Evolutionary conservation across 176 grass and related monocot species (phyloP).

Genomic region (Echinochloa phyllopogon): DNA sequence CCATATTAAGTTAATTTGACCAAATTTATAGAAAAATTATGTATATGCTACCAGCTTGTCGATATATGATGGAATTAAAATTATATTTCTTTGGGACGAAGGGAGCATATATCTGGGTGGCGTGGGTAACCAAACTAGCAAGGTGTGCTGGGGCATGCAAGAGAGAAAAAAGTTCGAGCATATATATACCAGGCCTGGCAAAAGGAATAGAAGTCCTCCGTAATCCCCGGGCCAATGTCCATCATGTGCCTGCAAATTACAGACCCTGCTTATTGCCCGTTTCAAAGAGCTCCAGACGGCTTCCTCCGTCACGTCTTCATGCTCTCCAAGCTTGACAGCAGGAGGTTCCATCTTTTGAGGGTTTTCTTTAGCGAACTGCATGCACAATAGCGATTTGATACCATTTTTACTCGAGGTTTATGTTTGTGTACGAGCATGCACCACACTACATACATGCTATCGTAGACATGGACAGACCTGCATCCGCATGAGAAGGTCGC

Average conservation of each 20-base stretch:
- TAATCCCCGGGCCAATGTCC: constrained; percentile 87
- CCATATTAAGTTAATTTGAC: too few species aligned
- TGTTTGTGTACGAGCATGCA: too few species aligned
- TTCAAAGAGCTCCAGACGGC: constrained; percentile 55
- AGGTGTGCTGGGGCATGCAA: too few species aligned
- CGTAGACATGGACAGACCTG: constrained; percentile 43
- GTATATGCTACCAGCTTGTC: too few species aligned
- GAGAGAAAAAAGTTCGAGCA: neutral
- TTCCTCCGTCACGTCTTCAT: constrained; percentile 75
- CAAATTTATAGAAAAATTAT: too few species aligned
- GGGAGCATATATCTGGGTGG: too few species aligned
- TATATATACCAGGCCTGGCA: constrained; percentile 89
- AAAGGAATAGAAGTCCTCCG: constrained; percentile 73
- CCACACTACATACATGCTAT: too few species aligned
- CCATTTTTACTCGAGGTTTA: too few species aligned
- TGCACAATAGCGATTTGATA: too few species aligned
- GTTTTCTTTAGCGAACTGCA: constrained; percentile 76
- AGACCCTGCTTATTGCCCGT: constrained; percentile 55
- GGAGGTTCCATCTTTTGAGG: constrained; percentile 64
- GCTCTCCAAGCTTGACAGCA: constrained; percentile 60
- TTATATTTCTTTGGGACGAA: too few species aligned
- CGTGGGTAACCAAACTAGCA: too few species aligned
- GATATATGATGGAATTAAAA: too few species aligned
- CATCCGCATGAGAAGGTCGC: constrained; percentile 68
- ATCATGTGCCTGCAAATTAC: constrained; percentile 77